Conservation (phyloP, 2,329 filamentous ascomycete species). For the Sporothrix brunneoviolacea region DNA sequence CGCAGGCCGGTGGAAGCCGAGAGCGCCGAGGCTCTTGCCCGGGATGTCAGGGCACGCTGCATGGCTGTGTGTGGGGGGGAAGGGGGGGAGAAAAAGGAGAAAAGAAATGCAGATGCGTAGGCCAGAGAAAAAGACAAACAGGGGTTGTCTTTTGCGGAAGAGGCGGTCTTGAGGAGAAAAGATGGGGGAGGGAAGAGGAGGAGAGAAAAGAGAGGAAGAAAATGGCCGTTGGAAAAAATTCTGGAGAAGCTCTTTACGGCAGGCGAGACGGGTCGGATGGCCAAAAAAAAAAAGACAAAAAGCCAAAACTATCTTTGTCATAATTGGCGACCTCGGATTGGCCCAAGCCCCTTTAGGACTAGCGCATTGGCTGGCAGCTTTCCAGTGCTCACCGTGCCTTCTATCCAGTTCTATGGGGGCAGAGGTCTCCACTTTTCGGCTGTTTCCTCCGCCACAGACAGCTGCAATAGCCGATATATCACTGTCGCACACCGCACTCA, state of each 20-base stretch:
- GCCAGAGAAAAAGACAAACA: neutral
- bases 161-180: constrained; percentile 1
- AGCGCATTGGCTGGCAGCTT: constrained; percentile 2
- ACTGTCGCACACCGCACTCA: no score
- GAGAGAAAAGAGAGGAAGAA: neutral
- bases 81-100: neutral
- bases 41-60: constrained; percentile 89
- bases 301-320: neutral
- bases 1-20: constrained; percentile 57
- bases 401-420: constrained; percentile 16
- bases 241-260: constrained; percentile 11
- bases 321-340: neutral
- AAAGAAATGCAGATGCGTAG: neutral
- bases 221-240: constrained; percentile 9
- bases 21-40: constrained; percentile 72
- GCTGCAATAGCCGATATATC: constrained; percentile 7
- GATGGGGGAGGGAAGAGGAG: neutral
- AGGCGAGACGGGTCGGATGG: neutral
- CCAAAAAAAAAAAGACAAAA: neutral
- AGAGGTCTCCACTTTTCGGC: neutral
- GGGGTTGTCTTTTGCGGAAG: neutral
- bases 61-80: constrained; percentile 48
- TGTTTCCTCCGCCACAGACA: constrained; percentile 5
- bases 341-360: neutral
- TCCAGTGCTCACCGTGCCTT: constrained; percentile 11